Conservation (phyloP, 306 rosid species). For the Cucumis cinereus region DNA sequence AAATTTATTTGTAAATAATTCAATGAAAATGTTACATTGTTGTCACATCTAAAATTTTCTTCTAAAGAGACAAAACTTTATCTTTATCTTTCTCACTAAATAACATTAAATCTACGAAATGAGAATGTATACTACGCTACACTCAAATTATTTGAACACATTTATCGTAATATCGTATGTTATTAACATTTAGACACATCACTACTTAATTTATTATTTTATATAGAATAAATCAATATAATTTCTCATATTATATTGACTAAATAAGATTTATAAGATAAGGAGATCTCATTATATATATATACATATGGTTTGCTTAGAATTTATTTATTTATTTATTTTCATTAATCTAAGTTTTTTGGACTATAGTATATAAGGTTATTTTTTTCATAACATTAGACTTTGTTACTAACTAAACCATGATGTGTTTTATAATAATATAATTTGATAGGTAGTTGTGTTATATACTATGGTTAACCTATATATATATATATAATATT, state of each 20-base stretch:
- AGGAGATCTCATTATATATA: no score
- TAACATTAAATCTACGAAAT: neutral
- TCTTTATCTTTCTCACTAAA: slow-evolving; percentile 2
- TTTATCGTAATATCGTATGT: neutral
- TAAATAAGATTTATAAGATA: no score
- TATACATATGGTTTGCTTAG: no score
- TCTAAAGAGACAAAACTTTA: slow-evolving; percentile 30
- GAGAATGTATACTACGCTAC: neutral
- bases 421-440: neutral
- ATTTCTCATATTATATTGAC: no score
- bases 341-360: neutral
- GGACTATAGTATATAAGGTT: no score
- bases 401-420: neutral
- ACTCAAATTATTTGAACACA: neutral
- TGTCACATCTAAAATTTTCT: slow-evolving; percentile 49
- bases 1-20: slow-evolving; percentile 7
- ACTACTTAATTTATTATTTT: neutral
- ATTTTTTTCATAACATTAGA: neutral
- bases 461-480: no score
- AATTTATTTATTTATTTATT: no score
- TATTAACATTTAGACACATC: neutral
- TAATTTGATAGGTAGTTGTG: neutral
- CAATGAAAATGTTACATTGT: slow-evolving; percentile 8
- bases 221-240: neutral
- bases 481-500: neutral